phyloP scores from a whole-genome alignment of 495 filamentous ascomycete genomes.

The Neurospora pannonica region DNA sequence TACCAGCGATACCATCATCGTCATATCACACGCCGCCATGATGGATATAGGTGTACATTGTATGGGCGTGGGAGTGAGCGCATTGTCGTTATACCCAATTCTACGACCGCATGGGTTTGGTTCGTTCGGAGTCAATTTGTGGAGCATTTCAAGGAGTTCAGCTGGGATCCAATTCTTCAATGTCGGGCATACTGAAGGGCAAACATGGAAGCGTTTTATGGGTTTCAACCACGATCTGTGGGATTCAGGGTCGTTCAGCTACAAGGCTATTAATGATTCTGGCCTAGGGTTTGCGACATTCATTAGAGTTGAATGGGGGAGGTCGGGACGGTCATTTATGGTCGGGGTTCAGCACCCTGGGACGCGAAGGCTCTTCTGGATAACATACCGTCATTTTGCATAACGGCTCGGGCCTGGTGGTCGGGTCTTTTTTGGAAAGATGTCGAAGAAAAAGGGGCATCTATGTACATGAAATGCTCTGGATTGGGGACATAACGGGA shows the following conservation, averaged over 20 bases:
- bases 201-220: neutral
- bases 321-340: neutral
- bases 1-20: neutral
- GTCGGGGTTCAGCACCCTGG: neutral
- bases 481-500: neutral
- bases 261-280: neutral
- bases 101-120: neutral
- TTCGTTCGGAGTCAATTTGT: neutral
- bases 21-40: neutral
- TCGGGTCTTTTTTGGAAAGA: neutral
- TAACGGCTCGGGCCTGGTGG: neutral
- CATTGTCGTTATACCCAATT: neutral
- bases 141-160: neutral
- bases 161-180: neutral
- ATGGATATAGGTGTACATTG: neutral
- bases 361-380: neutral
- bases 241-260: neutral
- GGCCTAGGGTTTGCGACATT: neutral
- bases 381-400: neutral
- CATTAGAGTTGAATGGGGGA: neutral
- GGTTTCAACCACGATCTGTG: neutral
- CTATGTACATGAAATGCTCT: neutral
- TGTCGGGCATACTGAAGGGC: neutral
- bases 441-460: neutral
- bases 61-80: neutral